Conservation (phyloP, 805 yeast genomes). For the Candida vaughaniae region DNA sequence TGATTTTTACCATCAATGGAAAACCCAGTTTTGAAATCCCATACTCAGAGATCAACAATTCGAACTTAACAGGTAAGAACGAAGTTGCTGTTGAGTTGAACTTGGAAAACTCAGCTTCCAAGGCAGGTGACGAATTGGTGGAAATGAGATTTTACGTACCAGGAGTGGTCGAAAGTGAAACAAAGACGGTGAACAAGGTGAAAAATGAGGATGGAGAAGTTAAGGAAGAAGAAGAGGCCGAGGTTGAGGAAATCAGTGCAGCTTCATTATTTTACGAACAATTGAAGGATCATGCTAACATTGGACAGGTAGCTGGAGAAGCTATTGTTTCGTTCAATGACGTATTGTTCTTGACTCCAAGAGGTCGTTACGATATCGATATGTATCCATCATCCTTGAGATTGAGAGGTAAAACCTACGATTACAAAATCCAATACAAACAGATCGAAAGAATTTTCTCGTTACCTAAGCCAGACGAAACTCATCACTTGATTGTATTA, state of each 20-base stretch:
- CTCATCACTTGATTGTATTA: slow-evolving; percentile 81
- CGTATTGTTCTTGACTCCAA: slow-evolving; percentile 88
- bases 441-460: slow-evolving; percentile 89
- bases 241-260: slow-evolving; percentile 54
- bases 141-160: slow-evolving; percentile 94
- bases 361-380: slow-evolving; percentile 98
- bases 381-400: slow-evolving; percentile 85
- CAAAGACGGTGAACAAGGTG: slow-evolving; percentile 19
- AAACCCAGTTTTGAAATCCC: slow-evolving; percentile 93
- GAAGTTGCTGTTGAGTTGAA: slow-evolving; percentile 91
- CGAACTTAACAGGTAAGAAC: slow-evolving; percentile 86
- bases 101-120: slow-evolving; percentile 53
- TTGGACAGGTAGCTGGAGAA: slow-evolving; percentile 92
- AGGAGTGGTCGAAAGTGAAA: slow-evolving; percentile 65
- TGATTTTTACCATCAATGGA: slow-evolving; percentile 80
- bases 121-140: slow-evolving; percentile 92
- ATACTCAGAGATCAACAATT: slow-evolving; percentile 72
- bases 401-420: slow-evolving; percentile 95
- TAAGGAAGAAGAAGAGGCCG: slow-evolving; percentile 39
- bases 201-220: slow-evolving; percentile 37
- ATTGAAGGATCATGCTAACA: slow-evolving; percentile 87
- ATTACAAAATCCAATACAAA: slow-evolving; percentile 87
- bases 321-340: slow-evolving; percentile 93
- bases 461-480: slow-evolving; percentile 91
- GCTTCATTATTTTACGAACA: slow-evolving; percentile 89